A percentile compares a stretch with the other conserved stretches of the same genome.
These are phyloP conservation scores for Dictyostelium intermedium DNA, from an alignment of 78 protist species.

Conservation along the genomic window DNA sequence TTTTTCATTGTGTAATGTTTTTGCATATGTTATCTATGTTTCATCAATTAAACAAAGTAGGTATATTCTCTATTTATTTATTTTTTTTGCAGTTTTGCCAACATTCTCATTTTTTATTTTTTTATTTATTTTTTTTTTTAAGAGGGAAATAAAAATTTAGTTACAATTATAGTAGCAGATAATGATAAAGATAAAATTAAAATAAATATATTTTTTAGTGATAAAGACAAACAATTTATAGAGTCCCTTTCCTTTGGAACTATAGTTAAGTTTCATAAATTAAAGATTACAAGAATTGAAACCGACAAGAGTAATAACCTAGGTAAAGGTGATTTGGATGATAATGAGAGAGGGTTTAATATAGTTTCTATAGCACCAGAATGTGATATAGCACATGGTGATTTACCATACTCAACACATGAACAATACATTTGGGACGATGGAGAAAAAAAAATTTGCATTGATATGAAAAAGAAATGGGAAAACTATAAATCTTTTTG, in stretches of 20 bases:
- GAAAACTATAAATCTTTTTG: neutral
- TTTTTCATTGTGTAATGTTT: neutral
- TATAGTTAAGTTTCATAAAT: neutral
- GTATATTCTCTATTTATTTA: neutral
- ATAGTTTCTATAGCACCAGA: neutral
- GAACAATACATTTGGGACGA: neutral
- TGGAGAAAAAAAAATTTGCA: neutral
- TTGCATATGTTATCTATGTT: neutral
- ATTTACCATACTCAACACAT: neutral
- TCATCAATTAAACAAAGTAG: neutral
- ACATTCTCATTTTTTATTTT: neutral
- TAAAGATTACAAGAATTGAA: neutral
- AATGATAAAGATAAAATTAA: neutral
- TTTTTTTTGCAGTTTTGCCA: no score
- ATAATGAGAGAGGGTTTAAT: neutral
- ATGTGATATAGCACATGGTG: neutral
- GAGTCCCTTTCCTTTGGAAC: neutral
- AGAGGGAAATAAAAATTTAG: neutral
- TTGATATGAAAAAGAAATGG: neutral
- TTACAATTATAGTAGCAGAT: neutral
- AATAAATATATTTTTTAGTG: neutral
- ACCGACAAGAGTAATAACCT: neutral
- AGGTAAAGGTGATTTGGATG: neutral
- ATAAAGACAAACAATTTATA: neutral
- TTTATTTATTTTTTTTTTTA: neutral